phyloP scores from a whole-genome alignment of 2,329 filamentous ascomycete genomes.

The Stachybotrys chlorohalonatus region DNA sequence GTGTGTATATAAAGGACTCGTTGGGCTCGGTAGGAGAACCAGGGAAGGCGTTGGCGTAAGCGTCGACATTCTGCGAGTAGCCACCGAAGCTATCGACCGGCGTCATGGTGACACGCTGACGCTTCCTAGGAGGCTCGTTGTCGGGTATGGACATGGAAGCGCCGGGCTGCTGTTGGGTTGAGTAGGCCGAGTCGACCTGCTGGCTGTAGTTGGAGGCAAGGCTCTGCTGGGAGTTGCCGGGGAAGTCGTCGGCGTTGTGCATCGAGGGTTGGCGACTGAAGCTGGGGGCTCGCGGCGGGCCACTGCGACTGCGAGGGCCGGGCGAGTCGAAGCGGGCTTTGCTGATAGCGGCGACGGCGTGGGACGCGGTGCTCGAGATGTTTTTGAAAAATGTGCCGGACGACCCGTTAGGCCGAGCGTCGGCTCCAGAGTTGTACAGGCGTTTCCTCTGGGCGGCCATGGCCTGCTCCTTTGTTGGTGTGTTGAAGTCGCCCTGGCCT shows the following conservation, averaged over 20 bases:
- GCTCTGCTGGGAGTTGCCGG: conserved; percentile 76
- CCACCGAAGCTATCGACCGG: conserved; percentile 50
- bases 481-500: conserved; percentile 72
- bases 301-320: conserved; percentile 55
- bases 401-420: conserved; percentile 56
- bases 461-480: conserved; percentile 95
- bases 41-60: conserved; percentile 41
- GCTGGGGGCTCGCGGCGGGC: conserved; percentile 56
- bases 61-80: conserved; percentile 38
- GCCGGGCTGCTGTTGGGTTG: conserved; percentile 40
- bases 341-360: conserved; percentile 91
- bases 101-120: conserved; percentile 50
- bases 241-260: conserved; percentile 60
- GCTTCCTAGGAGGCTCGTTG: conserved; percentile 73
- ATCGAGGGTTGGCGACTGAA: conserved; percentile 65
- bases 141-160: conserved; percentile 36
- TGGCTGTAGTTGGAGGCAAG: conserved; percentile 69
- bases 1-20: conserved; percentile 65
- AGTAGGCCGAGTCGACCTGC: conserved; percentile 61
- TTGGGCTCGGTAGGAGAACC: conserved; percentile 73
- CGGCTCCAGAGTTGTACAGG: conserved; percentile 65
- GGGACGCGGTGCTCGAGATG: conserved; percentile 86
- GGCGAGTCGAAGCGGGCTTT: conserved; percentile 92
- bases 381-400: conserved; percentile 95
- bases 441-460: conserved; percentile 94